A percentile compares a stretch with the other conserved stretches of the same genome.
Evolutionary conservation across 352 stramenopile species (phyloP).

Genomic region (Globisporangium solare): DNA sequence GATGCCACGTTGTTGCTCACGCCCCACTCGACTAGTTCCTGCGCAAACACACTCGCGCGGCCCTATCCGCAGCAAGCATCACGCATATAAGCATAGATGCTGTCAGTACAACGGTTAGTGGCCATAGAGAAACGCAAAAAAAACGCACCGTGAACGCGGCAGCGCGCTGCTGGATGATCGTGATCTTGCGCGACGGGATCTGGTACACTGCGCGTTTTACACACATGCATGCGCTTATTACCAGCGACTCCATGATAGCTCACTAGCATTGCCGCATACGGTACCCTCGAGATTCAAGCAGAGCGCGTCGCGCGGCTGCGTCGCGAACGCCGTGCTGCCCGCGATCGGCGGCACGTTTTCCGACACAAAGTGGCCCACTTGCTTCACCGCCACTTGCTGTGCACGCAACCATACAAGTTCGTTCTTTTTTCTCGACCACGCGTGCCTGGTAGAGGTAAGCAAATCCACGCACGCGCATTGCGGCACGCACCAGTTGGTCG

Average conservation of each 20-base stretch:
- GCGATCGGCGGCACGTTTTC: conserved; percentile 56
- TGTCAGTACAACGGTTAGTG: not conserved
- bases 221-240: not conserved
- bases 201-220: conserved; percentile 59
- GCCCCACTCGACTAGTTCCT: conserved; percentile 60
- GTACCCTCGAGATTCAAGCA: conserved; percentile 76
- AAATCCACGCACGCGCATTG: no score
- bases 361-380: conserved; percentile 58
- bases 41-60: conserved; percentile 37
- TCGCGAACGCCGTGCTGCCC: conserved; percentile 46
- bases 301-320: conserved; percentile 35
- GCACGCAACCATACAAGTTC: not conserved
- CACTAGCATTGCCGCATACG: no score
- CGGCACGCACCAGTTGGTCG: conserved; percentile 30
- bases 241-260: no score
- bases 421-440: no score
- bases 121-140: not conserved
- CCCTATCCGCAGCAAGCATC: conserved; percentile 30
- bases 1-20: conserved; percentile 30
- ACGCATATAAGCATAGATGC: not conserved
- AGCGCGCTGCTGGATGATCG: conserved; percentile 73
- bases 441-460: no score
- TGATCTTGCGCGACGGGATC: conserved; percentile 54
- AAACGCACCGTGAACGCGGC: conserved; percentile 35
- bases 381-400: conserved; percentile 34